Base-by-base conservation (phyloP, 1,284 basidiomycete genomes). In the Prillingera fragicola region DNA sequence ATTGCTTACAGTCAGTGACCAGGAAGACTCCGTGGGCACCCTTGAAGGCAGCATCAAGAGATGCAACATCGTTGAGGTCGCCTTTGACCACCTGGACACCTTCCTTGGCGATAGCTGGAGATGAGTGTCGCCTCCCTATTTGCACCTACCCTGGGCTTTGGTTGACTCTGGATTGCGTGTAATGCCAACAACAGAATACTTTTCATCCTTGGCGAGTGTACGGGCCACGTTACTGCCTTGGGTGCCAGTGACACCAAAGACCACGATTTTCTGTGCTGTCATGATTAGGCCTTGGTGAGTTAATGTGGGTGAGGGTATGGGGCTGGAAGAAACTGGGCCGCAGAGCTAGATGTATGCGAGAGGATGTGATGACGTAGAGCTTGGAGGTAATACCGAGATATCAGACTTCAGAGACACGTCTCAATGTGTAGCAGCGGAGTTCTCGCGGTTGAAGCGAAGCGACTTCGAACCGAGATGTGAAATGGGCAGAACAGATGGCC, bases 1-100 rank as follows among this genome's bases (percentile, higher is more conserved):
- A n/a, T 14, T 27, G 49, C 59, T 45, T 33, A 62, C 59, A 57
- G 36, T 60, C 53, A 18, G 49, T 54, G 33, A 57, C 54, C 41
- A 62, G 28, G 35, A 56, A 62, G 4, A 45, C 48, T n/a, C 40
- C 54, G 38, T 60, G 46, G 8, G 47, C 49, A n/a, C 48, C 60
- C 43, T 58, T 50, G 8, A 60, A 43, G 8, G 29, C 29, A 6
- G 28, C 38, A 33, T 48, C 41, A 50, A 55, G 60, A 7, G 43
- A 43, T n/a, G 25, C 17, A 0, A 46, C 43, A 33, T 56, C 47
- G 18, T 34, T 32, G 23, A 57, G 31, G 38, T 57, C 52, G 10
- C 48, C 58, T 39, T 53, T 37, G 38, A 52, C 36, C 21, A 60
- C 37, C 38, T 50, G 44, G 33, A 56, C 54, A 15, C 56, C 52